Evolutionary conservation across 768 basidiomycete genomes (phyloP), one percentile per base, ranked within the genome.

Genomic region (Tulasnella sp.): DNA sequence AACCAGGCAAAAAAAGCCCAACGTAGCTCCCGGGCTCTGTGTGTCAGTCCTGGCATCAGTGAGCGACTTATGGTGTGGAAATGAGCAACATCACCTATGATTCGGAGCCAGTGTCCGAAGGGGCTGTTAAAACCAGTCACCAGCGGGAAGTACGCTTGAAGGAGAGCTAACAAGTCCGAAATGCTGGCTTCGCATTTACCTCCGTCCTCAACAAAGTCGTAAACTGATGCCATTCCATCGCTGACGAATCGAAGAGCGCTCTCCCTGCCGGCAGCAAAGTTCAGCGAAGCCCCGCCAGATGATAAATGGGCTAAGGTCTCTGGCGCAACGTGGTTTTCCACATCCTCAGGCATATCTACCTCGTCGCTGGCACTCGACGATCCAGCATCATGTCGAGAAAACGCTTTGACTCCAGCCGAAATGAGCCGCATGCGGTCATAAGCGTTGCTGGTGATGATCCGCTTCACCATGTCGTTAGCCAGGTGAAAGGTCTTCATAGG

Each of bases 331-430:
- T 7, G 21, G 1, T n/a, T 17, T 7, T 34, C 19, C 19, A 7
- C 68, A 2, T 77, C 81, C 45, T 79, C 79, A 1, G 78, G 58
- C 11, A 15, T 11, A 10, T 34, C 31, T 25, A 5, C 22, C 66
- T 44, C 74, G 65, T 73, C 73, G 73, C 68, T 75, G 68, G 70
- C 75, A 71, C 56, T 64, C 31, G 45, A 71, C 45, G 66, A 68
- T 46, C 66, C 81, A 1, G 80, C 80, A 61, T 94, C 93, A 69
- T 98, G 93, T 67, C 90, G 87, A 4, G 82, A 80, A 70, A 98
- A 87, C 11, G 92, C 83, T 70, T 96, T 94, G 42, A 92, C 92
- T 19, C 96, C 96, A n/a, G 88, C 86, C 12, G 87, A 83, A 65
- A 92, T 84, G 53, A 99, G 80, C 1, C 96, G 83, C 57, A 97